phyloP scores from a whole-genome alignment of 2,329 filamentous ascomycete genomes.

The Colletotrichum phormii region DNA sequence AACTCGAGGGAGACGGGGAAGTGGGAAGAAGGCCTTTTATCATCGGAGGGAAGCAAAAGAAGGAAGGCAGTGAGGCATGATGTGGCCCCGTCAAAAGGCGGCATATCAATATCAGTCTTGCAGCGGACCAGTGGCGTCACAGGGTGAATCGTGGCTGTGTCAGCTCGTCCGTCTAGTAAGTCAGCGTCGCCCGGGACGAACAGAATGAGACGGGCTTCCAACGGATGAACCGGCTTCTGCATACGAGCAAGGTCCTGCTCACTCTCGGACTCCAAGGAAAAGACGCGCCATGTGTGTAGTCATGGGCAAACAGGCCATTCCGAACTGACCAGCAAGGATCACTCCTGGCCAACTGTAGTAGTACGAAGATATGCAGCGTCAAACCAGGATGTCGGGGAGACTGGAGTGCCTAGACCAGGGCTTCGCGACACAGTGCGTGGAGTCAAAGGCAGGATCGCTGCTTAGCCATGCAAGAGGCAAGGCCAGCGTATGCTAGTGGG shows the following conservation, averaged over 20 bases:
- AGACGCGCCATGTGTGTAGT: background rate
- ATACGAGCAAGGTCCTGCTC: conserved; percentile 7
- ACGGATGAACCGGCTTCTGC: background rate
- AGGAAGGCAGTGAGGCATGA: background rate
- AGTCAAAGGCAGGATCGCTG: background rate
- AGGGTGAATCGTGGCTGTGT: background rate
- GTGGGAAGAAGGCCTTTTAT: conserved; percentile 16
- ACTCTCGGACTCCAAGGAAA: background rate
- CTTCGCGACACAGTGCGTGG: conserved; percentile 33
- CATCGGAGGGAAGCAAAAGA: background rate
- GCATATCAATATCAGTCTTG: background rate
- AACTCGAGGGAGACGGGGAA: background rate
- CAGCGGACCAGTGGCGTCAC: conserved; percentile 8
- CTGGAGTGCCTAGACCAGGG: conserved; percentile 13
- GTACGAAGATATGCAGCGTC: conserved; percentile 19
- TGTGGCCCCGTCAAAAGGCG: background rate
- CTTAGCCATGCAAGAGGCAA: conserved; percentile 12
- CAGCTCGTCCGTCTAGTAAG: conserved; percentile 6
- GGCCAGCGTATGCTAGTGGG: background rate
- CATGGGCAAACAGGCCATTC: background rate
- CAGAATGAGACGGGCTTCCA: background rate
- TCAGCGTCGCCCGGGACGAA: background rate
- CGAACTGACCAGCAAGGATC: conserved; percentile 2
- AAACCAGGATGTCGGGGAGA: conserved; percentile 12
- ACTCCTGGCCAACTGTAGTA: conserved; percentile 8